Percentiles rank a stretch among this genome's conserved stretches.
These are phyloP conservation scores for Spathaspora girioi DNA, from an alignment of 805 yeast genomes.

Conservation along the genomic window DNA sequence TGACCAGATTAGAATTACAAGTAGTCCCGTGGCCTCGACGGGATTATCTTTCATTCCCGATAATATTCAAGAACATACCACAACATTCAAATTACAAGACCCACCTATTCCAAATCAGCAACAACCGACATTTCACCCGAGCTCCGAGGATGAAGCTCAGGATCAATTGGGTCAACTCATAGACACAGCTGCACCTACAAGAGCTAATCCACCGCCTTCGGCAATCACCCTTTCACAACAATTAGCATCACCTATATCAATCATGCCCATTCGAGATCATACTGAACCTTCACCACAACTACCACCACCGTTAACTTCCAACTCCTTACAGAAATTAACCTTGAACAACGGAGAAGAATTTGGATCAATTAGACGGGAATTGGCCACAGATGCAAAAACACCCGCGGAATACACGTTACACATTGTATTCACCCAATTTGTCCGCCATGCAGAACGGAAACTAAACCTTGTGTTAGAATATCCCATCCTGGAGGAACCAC, in stretches of 20 bases:
- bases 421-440: constrained; percentile 91
- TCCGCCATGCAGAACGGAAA: constrained; percentile 87
- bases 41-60: constrained; percentile 6
- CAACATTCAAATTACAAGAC: constrained; percentile 13
- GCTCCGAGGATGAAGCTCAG: not conserved
- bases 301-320: constrained; percentile 30
- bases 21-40: not conserved
- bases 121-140: too few species aligned
- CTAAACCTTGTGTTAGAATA: constrained; percentile 66
- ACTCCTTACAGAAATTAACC: constrained; percentile 19
- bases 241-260: constrained; percentile 21
- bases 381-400: constrained; percentile 57
- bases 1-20: not conserved
- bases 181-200: not conserved
- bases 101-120: constrained; percentile 6
- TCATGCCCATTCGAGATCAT: constrained; percentile 11
- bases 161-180: constrained; percentile 3
- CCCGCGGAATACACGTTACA: constrained; percentile 92
- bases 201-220: not conserved
- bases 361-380: constrained; percentile 26
- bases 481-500: constrained; percentile 70
- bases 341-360: constrained; percentile 21
- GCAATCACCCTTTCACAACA: constrained; percentile 11
- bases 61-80: constrained; percentile 7
- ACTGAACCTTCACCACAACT: constrained; percentile 33